A percentile compares a stretch with the other conserved stretches of the same genome.
phyloP scores from a whole-genome alignment of 2,329 filamentous ascomycete species.

The Xylariaceae sp. region DNA sequence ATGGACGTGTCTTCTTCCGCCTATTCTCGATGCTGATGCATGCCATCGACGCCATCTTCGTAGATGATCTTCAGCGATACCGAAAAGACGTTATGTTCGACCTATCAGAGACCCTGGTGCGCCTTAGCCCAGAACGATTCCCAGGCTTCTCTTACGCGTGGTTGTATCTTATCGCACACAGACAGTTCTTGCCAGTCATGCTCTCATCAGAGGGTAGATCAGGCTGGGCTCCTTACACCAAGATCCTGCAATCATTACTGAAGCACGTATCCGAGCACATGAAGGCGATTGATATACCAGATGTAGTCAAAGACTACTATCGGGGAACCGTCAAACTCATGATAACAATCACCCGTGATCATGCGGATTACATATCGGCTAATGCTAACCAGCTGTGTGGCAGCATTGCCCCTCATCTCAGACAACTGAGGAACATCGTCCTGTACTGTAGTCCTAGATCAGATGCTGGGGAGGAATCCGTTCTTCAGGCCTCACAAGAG shows the following conservation, averaged over 20 bases:
- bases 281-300: conserved; percentile 63
- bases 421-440: conserved; percentile 83
- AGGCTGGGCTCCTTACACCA: conserved; percentile 72
- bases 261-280: conserved; percentile 73
- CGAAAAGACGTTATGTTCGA: conserved; percentile 64
- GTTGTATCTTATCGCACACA: conserved; percentile 76
- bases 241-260: conserved; percentile 67
- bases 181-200: conserved; percentile 74
- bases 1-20: conserved; percentile 85
- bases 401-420: conserved; percentile 74
- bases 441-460: conserved; percentile 64
- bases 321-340: conserved; percentile 77
- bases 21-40: conserved; percentile 79
- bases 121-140: conserved; percentile 69
- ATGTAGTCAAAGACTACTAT: conserved; percentile 75
- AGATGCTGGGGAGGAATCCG: conserved; percentile 67
- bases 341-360: conserved; percentile 85
- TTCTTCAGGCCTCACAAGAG: conserved; percentile 34
- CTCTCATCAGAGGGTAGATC: conserved; percentile 60
- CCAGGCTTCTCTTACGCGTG: conserved; percentile 82
- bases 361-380: conserved; percentile 84
- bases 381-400: conserved; percentile 79
- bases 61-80: conserved; percentile 55
- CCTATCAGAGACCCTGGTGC: conserved; percentile 65
- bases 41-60: conserved; percentile 57